phyloP scores from a whole-genome alignment of 1,139 yeast genomes.

The Magnusiomyces ingens region DNA sequence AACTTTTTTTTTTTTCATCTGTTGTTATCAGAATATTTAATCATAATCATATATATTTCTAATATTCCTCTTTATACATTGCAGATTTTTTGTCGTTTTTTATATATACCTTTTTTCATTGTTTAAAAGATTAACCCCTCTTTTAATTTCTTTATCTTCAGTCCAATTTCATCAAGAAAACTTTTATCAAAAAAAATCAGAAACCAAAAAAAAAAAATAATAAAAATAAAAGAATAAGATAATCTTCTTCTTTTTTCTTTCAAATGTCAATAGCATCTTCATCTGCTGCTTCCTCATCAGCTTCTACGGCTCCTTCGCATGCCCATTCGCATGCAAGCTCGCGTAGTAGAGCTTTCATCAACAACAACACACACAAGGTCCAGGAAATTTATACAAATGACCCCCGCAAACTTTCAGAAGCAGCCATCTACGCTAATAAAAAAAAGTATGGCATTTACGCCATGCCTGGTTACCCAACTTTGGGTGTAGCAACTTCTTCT shows the following conservation, averaged over 20 bases:
- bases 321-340: conserved; percentile 1
- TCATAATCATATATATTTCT: neutral
- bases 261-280: conserved; percentile 1
- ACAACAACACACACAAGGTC: conserved; percentile 7
- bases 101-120: neutral
- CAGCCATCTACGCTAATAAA: conserved; percentile 68
- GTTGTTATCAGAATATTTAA: conserved; percentile 1
- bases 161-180: no score
- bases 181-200: neutral
- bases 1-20: neutral
- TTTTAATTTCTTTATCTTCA: no score
- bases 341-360: conserved; percentile 13
- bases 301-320: conserved; percentile 11
- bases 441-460: conserved; percentile 67
- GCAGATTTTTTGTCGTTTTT: neutral
- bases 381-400: conserved; percentile 14
- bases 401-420: conserved; percentile 15
- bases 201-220: neutral
- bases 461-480: conserved; percentile 58
- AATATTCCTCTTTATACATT: neutral
- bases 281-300: neutral
- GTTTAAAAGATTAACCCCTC: neutral
- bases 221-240: neutral
- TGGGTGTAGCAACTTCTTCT: conserved; percentile 51
- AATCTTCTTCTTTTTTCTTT: neutral